phyloP scores from a whole-genome alignment of 2,329 filamentous ascomycete species.

The Aurifilum marmelostoma region DNA sequence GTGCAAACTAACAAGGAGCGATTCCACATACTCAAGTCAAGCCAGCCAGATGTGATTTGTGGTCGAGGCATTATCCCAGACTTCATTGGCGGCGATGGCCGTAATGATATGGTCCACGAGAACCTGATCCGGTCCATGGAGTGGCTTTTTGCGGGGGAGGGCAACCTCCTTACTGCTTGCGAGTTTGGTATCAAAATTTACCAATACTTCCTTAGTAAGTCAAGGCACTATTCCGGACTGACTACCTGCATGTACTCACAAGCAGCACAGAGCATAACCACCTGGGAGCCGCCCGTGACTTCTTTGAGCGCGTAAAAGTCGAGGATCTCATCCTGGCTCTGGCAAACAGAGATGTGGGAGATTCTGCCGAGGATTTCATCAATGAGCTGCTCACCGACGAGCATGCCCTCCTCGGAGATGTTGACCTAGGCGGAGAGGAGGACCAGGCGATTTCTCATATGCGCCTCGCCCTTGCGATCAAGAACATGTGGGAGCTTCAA shows the following conservation, averaged over 20 bases:
- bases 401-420: conserved; percentile 25
- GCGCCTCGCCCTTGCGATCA: conserved; percentile 37
- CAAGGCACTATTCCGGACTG: neutral
- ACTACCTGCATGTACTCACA: conserved; percentile 32
- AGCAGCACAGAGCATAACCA: conserved; percentile 48
- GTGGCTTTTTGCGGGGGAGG: conserved; percentile 79
- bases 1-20: conserved; percentile 42
- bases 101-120: conserved; percentile 41
- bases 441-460: conserved; percentile 52
- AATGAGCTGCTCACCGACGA: conserved; percentile 39
- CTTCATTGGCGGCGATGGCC: conserved; percentile 69
- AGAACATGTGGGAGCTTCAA: conserved; percentile 70
- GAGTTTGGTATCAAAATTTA: conserved; percentile 69
- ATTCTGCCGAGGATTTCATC: conserved; percentile 49
- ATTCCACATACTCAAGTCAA: conserved; percentile 56
- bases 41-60: conserved; percentile 55
- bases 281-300: conserved; percentile 57
- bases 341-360: conserved; percentile 42
- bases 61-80: conserved; percentile 69
- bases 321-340: conserved; percentile 50
- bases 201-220: conserved; percentile 81
- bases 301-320: conserved; percentile 57
- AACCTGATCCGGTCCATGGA: conserved; percentile 77
- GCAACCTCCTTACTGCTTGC: conserved; percentile 40
- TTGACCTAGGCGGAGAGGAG: conserved; percentile 37